A percentile compares a stretch with the other conserved stretches of the same genome.
Conservation (phyloP, 2,329 filamentous ascomycete species). For the Arthrobotrys conoides region DNA sequence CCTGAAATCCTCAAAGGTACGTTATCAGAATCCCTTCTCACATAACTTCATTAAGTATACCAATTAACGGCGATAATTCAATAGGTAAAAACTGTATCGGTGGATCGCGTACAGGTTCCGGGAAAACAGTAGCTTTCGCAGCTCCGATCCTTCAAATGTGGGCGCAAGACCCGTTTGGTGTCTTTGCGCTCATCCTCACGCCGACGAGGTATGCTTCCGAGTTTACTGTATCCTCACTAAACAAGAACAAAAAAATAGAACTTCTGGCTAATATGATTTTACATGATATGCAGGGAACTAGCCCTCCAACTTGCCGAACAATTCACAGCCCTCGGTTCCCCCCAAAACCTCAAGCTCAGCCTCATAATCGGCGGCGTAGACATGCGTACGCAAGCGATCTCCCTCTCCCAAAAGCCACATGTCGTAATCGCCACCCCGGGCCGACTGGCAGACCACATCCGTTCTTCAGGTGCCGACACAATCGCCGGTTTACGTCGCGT, state of each 20-base stretch:
- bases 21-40: not conserved
- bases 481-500: conserved; percentile 83
- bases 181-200: conserved; percentile 90
- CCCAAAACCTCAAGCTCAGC: conserved; percentile 86
- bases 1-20: conserved; percentile 84
- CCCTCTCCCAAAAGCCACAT: conserved; percentile 84
- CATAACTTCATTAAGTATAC: not conserved
- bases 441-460: conserved; percentile 91
- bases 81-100: conserved; percentile 88
- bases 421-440: conserved; percentile 95
- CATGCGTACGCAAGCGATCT: conserved; percentile 90
- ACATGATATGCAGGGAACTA: conserved; percentile 75
- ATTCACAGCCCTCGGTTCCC: conserved; percentile 90
- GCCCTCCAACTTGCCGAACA: conserved; percentile 97
- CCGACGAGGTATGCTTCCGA: conserved; percentile 76
- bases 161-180: conserved; percentile 90
- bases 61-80: too few relatives aligned
- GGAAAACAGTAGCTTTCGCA: conserved; percentile 96
- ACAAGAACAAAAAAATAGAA: not conserved
- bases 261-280: not conserved
- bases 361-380: conserved; percentile 94
- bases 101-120: conserved; percentile 92
- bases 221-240: not conserved
- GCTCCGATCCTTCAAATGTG: conserved; percentile 94
- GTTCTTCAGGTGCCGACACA: conserved; percentile 90